These are phyloP conservation scores for Vanrija sp. DNA, from an alignment of 1,284 basidiomycete genomes.

Conservation along the genomic window DNA sequence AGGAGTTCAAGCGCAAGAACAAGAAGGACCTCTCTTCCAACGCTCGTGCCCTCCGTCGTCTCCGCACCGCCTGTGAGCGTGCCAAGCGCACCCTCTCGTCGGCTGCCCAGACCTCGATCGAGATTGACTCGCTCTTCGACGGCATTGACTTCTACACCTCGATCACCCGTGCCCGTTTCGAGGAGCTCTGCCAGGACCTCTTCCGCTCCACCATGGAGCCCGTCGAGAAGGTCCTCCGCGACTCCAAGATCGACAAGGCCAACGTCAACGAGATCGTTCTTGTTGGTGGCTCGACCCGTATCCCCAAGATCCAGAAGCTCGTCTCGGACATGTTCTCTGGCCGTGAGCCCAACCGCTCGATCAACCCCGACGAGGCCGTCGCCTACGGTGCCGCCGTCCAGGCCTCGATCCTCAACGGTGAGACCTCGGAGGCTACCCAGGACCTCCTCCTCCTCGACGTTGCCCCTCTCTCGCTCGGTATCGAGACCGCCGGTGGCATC, in stretches of 20 bases:
- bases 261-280: conserved; percentile 99
- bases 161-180: conserved; percentile 98
- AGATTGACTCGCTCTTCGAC: conserved; percentile 98
- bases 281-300: conserved; percentile 99
- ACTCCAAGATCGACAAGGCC: conserved; percentile 93
- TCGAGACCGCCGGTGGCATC: conserved; percentile 97
- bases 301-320: conserved; percentile 97
- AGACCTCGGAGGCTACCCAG: conserved; percentile 92
- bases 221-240: conserved; percentile 98
- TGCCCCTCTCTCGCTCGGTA: conserved; percentile 91
- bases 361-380: conserved; percentile 93
- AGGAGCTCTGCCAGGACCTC: conserved; percentile 90
- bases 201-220: conserved; percentile 99
- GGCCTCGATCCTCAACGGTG: conserved; percentile 90
- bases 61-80: conserved; percentile 96
- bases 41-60: conserved; percentile 88
- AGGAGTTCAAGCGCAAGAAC: conserved; percentile 66
- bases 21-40: conserved; percentile 91
- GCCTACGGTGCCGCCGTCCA: conserved; percentile 96
- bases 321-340: conserved; percentile 98
- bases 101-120: conserved; percentile 96
- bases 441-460: conserved; percentile 94
- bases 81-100: conserved; percentile 98
- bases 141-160: conserved; percentile 84
- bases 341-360: conserved; percentile 96